Evolutionary conservation across 176 grass and related monocot species (phyloP).

Genomic region (Oryza rufipogon): DNA sequence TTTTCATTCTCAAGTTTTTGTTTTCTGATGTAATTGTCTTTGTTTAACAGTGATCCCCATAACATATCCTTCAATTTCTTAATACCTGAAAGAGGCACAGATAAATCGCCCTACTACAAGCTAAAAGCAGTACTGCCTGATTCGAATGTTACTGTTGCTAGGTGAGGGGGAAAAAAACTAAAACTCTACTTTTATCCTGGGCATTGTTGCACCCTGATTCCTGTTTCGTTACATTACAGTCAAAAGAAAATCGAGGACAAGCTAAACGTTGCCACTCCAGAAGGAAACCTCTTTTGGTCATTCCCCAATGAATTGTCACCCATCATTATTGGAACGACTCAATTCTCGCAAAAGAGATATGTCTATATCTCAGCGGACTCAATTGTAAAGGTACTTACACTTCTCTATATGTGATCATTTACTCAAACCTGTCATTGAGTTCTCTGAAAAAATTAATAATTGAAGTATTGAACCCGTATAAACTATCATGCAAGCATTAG

Average conservation of each 20-base stretch:
- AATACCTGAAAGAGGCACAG: conserved; percentile 62
- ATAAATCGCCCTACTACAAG: conserved; percentile 64
- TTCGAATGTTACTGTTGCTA: conserved; percentile 72
- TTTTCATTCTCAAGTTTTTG: neutral
- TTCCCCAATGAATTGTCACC: conserved; percentile 68
- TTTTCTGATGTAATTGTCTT: conserved; percentile 24
- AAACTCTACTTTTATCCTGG: conserved; percentile 9
- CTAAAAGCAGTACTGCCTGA: conserved; percentile 80
- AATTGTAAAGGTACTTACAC: conserved; percentile 63
- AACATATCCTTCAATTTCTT: conserved; percentile 83
- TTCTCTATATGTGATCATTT: conserved; percentile 14
- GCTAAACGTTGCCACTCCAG: conserved; percentile 63
- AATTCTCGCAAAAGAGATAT: conserved; percentile 64
- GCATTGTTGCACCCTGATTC: conserved; percentile 27
- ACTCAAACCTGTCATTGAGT: conserved; percentile 17
- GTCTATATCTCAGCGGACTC: conserved; percentile 63
- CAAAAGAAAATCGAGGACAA: conserved; percentile 71
- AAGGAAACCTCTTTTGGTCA: conserved; percentile 56
- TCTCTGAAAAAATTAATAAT: neutral
- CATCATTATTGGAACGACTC: conserved; percentile 57
- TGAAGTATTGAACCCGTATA: neutral
- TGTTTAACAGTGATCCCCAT: conserved; percentile 64
- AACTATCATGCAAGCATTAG: neutral
- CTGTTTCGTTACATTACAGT: conserved; percentile 48
- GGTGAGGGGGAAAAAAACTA: conserved; percentile 48